Percentiles rank a stretch among this genome's conserved stretches.
phyloP scores from a whole-genome alignment of 2,329 filamentous ascomycete genomes.

The Shiraia sp. region DNA sequence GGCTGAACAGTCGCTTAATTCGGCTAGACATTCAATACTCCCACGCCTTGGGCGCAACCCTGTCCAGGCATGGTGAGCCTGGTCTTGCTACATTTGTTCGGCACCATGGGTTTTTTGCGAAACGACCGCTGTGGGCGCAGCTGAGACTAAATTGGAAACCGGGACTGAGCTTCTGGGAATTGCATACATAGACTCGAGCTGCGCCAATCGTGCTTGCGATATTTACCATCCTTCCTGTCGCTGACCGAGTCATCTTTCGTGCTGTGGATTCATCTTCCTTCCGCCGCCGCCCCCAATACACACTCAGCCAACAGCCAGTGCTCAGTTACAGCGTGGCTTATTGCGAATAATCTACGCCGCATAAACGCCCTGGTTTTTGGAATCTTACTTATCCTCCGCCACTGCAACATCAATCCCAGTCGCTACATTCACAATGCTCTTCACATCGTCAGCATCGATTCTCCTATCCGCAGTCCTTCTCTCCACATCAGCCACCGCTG shows the following conservation, averaged over 20 bases:
- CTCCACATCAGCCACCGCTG: slow-evolving; percentile 19
- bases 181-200: slow-evolving; percentile 3
- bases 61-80: slow-evolving; percentile 3
- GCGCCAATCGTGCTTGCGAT: no score
- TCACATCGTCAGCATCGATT: slow-evolving; percentile 12
- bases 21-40: slow-evolving; percentile 2
- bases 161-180: not conserved
- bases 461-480: slow-evolving; percentile 14
- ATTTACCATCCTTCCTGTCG: no score
- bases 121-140: slow-evolving; percentile 7
- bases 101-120: slow-evolving; percentile 2
- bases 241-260: no score
- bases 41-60: not conserved
- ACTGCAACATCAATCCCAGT: not conserved
- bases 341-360: not conserved
- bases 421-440: slow-evolving; percentile 19
- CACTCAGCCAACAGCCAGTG: no score
- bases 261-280: no score
- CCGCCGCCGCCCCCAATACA: no score
- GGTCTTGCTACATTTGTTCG: slow-evolving; percentile 1
- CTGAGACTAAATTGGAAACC: slow-evolving; percentile 9
- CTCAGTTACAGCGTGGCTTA: not conserved
- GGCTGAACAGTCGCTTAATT: slow-evolving; percentile 1
- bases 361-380: no score
- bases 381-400: not conserved